Conservation (phyloP, 1,139 yeast genomes). For the Candida albicans region DNA sequence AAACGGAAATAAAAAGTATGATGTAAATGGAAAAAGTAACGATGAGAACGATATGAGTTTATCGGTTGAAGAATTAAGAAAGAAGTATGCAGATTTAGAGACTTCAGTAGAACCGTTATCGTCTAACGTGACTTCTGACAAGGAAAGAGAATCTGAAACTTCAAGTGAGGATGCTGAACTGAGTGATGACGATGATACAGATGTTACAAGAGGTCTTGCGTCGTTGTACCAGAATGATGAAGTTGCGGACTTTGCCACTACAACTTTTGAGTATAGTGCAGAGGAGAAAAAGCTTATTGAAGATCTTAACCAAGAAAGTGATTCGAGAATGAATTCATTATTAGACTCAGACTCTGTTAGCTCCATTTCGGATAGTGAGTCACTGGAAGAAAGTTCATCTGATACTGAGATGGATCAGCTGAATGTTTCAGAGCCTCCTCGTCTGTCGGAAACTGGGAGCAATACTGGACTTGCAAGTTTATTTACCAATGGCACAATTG, state of each 20-base stretch:
- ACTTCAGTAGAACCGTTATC: slow-evolving; percentile 17
- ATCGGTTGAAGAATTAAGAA: slow-evolving; percentile 63
- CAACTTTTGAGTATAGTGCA: slow-evolving; percentile 30
- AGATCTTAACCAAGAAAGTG: slow-evolving; percentile 14
- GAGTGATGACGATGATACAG: slow-evolving; percentile 20
- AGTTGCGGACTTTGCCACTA: slow-evolving; percentile 8
- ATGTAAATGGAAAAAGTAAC: slow-evolving; percentile 9
- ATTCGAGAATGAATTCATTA: slow-evolving; percentile 13
- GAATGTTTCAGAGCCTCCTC: background rate
- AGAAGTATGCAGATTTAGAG: slow-evolving; percentile 60
- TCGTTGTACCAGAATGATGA: slow-evolving; percentile 30
- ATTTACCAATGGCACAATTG: slow-evolving; percentile 2
- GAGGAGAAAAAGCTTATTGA: slow-evolving; percentile 35
- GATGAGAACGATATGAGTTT: slow-evolving; percentile 52
- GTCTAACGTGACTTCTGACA: slow-evolving; percentile 14
- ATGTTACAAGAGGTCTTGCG: slow-evolving; percentile 28
- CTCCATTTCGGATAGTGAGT: slow-evolving; percentile 13
- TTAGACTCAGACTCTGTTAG: slow-evolving; percentile 25
- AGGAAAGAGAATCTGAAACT: slow-evolving; percentile 6
- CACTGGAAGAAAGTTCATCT: slow-evolving; percentile 8
- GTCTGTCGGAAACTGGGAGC: background rate
- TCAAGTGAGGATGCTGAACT: slow-evolving; percentile 6
- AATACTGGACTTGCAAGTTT: slow-evolving; percentile 11
- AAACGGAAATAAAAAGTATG: slow-evolving; percentile 2
- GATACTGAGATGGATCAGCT: slow-evolving; percentile 8